Conservation (phyloP, 768 basidiomycete genomes). For the Sporobolomyces phaffii region DNA sequence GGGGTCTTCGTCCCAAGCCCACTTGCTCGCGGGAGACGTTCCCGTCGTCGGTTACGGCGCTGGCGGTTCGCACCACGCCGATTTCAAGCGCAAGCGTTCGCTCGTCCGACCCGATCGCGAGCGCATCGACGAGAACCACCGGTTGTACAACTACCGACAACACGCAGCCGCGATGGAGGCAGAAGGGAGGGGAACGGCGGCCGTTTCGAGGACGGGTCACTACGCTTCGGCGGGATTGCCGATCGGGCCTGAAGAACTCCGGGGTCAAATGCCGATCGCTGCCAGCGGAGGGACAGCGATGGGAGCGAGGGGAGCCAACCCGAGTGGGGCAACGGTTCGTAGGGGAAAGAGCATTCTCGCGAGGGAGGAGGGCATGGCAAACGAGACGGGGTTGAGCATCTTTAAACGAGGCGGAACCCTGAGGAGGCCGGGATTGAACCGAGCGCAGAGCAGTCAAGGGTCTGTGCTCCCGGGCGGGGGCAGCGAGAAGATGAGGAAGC, state of each 20-base stretch:
- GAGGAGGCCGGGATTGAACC: slow-evolving; percentile 53
- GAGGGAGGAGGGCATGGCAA: slow-evolving; percentile 74
- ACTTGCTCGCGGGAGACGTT: slow-evolving; percentile 13
- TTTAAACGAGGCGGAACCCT: slow-evolving; percentile 80
- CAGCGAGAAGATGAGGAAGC: slow-evolving; percentile 51
- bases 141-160: slow-evolving; percentile 86
- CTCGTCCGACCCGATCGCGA: slow-evolving; percentile 88
- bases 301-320: slow-evolving; percentile 9
- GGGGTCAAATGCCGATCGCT: slow-evolving; percentile 3
- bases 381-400: slow-evolving; percentile 83
- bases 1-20: slow-evolving; percentile 7
- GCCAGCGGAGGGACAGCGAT: background rate
- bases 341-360: slow-evolving; percentile 84
- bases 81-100: slow-evolving; percentile 71
- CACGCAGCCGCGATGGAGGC: slow-evolving; percentile 74
- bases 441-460: slow-evolving; percentile 40
- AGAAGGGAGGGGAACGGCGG: slow-evolving; percentile 60
- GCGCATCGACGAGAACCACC: slow-evolving; percentile 89
- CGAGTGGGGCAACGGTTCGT: slow-evolving; percentile 51
- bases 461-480: slow-evolving; percentile 46
- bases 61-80: too few relatives aligned
- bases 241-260: slow-evolving; percentile 3
- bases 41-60: slow-evolving; percentile 21
- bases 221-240: slow-evolving; percentile 53
- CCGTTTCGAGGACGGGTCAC: slow-evolving; percentile 74